These are phyloP conservation scores for Amoeboaphelidium protococcarum DNA, from an alignment of 371 early-diverging fungal genomes.

Conservation along the genomic window DNA sequence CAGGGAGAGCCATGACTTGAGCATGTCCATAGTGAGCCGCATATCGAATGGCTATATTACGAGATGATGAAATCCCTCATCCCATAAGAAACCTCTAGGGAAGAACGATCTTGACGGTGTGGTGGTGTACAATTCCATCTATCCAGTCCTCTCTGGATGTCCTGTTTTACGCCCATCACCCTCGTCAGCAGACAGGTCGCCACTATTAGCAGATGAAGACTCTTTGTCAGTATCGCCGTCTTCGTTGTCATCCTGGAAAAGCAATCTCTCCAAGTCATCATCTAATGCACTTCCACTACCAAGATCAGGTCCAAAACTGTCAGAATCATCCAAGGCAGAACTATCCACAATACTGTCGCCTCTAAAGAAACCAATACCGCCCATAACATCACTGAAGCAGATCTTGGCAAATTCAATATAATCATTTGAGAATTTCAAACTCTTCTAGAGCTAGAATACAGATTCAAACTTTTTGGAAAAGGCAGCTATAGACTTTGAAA, in stretches of 20 bases:
- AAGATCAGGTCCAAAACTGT: slow-evolving; percentile 7
- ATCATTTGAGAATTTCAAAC: slow-evolving; percentile 27
- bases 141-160: slow-evolving; percentile 31
- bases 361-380: slow-evolving; percentile 62
- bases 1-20: slow-evolving; percentile 44
- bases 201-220: no score
- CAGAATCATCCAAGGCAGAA: slow-evolving; percentile 8
- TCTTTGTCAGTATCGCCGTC: no score
- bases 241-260: no score
- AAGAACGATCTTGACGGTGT: slow-evolving; percentile 80
- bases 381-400: slow-evolving; percentile 51
- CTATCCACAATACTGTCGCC: slow-evolving; percentile 24
- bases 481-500: no score
- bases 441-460: no score
- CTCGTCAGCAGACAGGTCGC: no score
- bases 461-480: no score
- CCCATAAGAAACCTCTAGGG: slow-evolving; percentile 88
- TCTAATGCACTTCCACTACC: no score
- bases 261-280: no score
- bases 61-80: slow-evolving; percentile 79
- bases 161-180: no score
- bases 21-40: slow-evolving; percentile 23
- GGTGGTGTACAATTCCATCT: slow-evolving; percentile 43
- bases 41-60: slow-evolving; percentile 58
- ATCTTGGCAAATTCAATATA: slow-evolving; percentile 42